A percentile compares a stretch with the other conserved stretches of the same genome.
These are phyloP conservation scores for Triticum monococcum DNA, from an alignment of 176 grass and related monocot genomes.

Conservation along the genomic window DNA sequence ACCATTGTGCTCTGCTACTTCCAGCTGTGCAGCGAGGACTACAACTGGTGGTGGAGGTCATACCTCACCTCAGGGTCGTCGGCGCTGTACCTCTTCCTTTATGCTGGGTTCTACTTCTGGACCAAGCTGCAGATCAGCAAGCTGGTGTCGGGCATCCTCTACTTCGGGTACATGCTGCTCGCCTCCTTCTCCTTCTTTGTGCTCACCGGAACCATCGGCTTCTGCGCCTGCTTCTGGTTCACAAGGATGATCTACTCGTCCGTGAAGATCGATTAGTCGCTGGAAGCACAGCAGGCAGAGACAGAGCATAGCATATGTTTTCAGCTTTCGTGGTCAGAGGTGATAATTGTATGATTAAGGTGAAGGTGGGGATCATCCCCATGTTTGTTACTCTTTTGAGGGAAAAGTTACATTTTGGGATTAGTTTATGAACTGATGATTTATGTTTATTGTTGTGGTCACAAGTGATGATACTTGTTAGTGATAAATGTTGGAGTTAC, in stretches of 20 bases:
- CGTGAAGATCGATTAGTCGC: constrained; percentile 61
- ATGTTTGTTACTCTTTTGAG: neutral
- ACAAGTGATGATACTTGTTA: constrained; percentile 29
- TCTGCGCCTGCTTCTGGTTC: constrained; percentile 76
- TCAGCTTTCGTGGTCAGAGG: neutral
- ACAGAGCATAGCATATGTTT: constrained; percentile 20
- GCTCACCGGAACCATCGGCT: constrained; percentile 59
- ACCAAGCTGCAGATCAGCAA: constrained; percentile 73
- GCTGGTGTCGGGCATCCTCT: constrained; percentile 63
- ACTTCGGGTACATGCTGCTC: constrained; percentile 70
- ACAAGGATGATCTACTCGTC: constrained; percentile 67
- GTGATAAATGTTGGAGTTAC: constrained; percentile 7
- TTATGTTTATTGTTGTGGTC: constrained; percentile 40
- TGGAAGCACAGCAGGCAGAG: neutral
- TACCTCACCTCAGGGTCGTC: constrained; percentile 69
- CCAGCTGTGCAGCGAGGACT: constrained; percentile 73
- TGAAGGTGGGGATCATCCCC: constrained; percentile 36
- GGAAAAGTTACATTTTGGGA: constrained; percentile 28
- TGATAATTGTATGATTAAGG: constrained; percentile 45
- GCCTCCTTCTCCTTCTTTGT: constrained; percentile 69
- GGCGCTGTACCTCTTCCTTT: constrained; percentile 53
- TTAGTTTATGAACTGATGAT: constrained; percentile 22
- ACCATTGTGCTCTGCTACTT: constrained; percentile 70
- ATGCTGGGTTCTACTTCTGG: constrained; percentile 61
- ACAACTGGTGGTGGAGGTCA: constrained; percentile 76